Conservation (phyloP, 2,329 filamentous ascomycete genomes). For the Xylariaceae sp. region DNA sequence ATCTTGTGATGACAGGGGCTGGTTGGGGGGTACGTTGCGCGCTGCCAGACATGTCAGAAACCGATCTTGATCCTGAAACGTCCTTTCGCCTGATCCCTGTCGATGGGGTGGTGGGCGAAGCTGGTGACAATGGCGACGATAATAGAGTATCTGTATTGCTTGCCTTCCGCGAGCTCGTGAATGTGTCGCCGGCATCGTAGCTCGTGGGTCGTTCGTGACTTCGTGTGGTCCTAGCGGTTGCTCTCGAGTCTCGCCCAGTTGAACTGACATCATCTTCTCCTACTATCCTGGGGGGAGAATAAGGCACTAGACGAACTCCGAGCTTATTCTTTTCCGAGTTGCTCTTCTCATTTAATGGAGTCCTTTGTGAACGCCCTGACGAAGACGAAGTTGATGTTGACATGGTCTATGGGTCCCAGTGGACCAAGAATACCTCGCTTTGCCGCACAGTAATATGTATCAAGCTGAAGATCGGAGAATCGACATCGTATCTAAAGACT, state of each 20-base stretch:
- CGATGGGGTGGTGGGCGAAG: constrained; percentile 34
- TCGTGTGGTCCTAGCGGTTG: constrained; percentile 10
- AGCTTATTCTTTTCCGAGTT: constrained; percentile 39
- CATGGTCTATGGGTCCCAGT: constrained; percentile 26
- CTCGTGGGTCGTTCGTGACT: constrained; percentile 13
- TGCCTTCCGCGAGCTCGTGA: constrained; percentile 24
- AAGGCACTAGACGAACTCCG: constrained; percentile 47
- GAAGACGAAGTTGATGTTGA: constrained; percentile 29
- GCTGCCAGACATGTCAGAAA: constrained; percentile 30
- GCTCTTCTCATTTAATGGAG: constrained; percentile 38
- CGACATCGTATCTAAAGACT: constrained; percentile 21
- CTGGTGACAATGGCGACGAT: constrained; percentile 31
- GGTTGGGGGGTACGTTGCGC: constrained; percentile 31
- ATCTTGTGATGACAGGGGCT: constrained; percentile 34
- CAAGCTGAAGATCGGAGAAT: constrained; percentile 13
- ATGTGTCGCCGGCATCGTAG: constrained; percentile 17
- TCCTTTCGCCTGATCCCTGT: constrained; percentile 33
- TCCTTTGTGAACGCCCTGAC: constrained; percentile 22
- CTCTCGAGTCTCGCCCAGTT: constrained; percentile 17
- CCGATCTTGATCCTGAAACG: constrained; percentile 46
- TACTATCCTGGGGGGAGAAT: constrained; percentile 41
- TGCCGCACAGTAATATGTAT: constrained; percentile 12
- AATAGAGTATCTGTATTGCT: constrained; percentile 32
- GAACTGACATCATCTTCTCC: constrained; percentile 25
- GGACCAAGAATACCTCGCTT: constrained; percentile 6